Evolutionary conservation across 345 rosid species (phyloP), one percentile per base, ranked within the genome.

Genomic region (Aurinia saxatilis): DNA sequence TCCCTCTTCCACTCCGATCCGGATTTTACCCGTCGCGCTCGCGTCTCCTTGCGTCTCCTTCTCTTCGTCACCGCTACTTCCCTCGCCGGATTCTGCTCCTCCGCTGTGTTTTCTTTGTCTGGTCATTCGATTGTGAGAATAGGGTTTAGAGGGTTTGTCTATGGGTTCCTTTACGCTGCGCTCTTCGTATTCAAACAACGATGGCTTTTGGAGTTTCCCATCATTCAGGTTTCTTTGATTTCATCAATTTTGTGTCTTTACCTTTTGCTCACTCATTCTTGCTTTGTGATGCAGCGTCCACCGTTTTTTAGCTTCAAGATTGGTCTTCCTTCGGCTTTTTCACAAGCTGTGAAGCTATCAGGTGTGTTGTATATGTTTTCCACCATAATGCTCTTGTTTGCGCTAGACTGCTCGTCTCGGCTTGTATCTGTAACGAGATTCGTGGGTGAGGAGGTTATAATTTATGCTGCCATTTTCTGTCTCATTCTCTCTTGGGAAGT

Each of bases 401-500:
- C 84, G 19, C 79, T 78, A 1, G 72, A 68, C 33, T 73, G 72
- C 60, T 47, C 60, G 14, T 67, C 65, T 62, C 63, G 74, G 67
- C 78, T 65, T 37, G 74, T 64, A 3, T 77, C 85, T 29, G 41
- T 71, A 41, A 76, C 79, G 55, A 75, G 65, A 35, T 78, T 82
- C 60, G 60, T 90, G 60, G 33, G 66, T 44, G 86, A 79, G 70
- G 81, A 81, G 76, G 76, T 87, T 38, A 65, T 79, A 33, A 80
- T 77, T 35, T 84, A 58, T 65, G n/a, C 77, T 3, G 88, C 85
- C 17, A 78, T 70, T 73, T 81, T 82, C 75, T 77, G 75, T 50
- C 67, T 85, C 35, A 73, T 93, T 63, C 76, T 93, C 38, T 81
- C 95, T 68, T 93, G 98, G 98, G 97, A 92, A 76, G 68, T 85